A percentile compares a stretch with the other conserved stretches of the same genome.
phyloP scores from a whole-genome alignment of 345 rosid genomes.

The Gossypium raimondii region DNA sequence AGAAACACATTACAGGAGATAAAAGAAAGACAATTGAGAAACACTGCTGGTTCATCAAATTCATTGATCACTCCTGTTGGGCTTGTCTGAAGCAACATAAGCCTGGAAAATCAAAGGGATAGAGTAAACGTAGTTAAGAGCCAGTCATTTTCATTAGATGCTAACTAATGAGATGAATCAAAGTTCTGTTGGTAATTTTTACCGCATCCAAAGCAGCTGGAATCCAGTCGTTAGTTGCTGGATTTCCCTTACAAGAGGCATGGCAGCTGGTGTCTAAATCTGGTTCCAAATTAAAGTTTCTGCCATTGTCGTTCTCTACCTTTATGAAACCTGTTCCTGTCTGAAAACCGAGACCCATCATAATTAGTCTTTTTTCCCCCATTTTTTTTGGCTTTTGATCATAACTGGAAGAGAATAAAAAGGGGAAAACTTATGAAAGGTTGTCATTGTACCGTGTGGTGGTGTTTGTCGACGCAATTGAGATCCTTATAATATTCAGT shows the following conservation, averaged over 20 bases:
- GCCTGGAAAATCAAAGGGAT: slow-evolving; percentile 29
- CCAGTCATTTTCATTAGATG: neutral
- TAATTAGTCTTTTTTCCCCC: neutral
- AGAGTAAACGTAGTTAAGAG: neutral
- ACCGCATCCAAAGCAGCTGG: slow-evolving; percentile 43
- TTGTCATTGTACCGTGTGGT: slow-evolving; percentile 43
- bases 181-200: neutral
- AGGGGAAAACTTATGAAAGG: too few relatives aligned
- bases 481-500: slow-evolving; percentile 66
- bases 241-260: slow-evolving; percentile 54
- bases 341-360: slow-evolving; percentile 25
- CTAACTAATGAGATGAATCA: neutral
- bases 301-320: slow-evolving; percentile 29
- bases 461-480: slow-evolving; percentile 51
- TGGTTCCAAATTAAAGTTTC: slow-evolving; percentile 32
- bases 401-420: neutral
- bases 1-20: neutral
- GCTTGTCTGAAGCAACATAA: slow-evolving; percentile 45
- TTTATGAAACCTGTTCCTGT: slow-evolving; percentile 72
- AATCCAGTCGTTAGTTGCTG: slow-evolving; percentile 72
- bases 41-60: neutral
- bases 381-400: neutral
- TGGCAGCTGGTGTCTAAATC: slow-evolving; percentile 30
- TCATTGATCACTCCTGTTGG: slow-evolving; percentile 43
- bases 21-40: neutral